These are phyloP conservation scores for Neopestalotiopsis clavispora DNA, from an alignment of 2,329 filamentous ascomycete genomes.

Conservation along the genomic window DNA sequence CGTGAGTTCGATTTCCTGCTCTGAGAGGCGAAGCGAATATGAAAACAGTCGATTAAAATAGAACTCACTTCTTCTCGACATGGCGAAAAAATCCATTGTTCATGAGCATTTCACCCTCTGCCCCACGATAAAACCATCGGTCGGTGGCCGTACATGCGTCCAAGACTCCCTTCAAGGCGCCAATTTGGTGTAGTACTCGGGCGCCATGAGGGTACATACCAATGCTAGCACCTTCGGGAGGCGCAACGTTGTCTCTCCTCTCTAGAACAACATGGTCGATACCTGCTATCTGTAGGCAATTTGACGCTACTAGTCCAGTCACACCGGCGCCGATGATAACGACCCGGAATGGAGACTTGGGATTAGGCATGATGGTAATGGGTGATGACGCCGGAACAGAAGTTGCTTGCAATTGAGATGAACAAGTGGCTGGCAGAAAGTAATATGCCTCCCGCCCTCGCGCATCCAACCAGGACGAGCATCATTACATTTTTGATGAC, in stretches of 20 bases:
- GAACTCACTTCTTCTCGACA: slow-evolving; percentile 10
- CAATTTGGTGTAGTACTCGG: slow-evolving; percentile 20
- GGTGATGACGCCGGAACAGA: no score
- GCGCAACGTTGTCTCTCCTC: slow-evolving; percentile 14
- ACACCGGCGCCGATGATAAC: slow-evolving; percentile 23
- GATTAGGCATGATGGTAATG: no score
- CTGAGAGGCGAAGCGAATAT: background rate
- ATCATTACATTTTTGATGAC: no score
- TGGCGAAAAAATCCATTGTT: slow-evolving; percentile 13
- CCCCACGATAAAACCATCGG: background rate
- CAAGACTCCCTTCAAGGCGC: slow-evolving; percentile 2
- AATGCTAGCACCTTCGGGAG: slow-evolving; percentile 21
- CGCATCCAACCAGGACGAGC: no score
- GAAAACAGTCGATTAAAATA: background rate
- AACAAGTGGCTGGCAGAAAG: no score
- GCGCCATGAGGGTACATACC: slow-evolving; percentile 20
- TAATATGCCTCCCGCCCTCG: no score
- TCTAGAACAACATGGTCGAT: slow-evolving; percentile 25
- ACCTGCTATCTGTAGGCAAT: slow-evolving; percentile 20
- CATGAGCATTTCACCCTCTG: slow-evolving; percentile 11
- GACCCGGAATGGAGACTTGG: slow-evolving; percentile 15
- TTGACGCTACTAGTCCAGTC: slow-evolving; percentile 20
- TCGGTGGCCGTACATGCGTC: slow-evolving; percentile 5
- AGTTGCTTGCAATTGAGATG: no score
- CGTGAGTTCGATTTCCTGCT: background rate